Conservation (phyloP, 2,329 filamentous ascomycete species). For the Ceratocystis eucalypticola region DNA sequence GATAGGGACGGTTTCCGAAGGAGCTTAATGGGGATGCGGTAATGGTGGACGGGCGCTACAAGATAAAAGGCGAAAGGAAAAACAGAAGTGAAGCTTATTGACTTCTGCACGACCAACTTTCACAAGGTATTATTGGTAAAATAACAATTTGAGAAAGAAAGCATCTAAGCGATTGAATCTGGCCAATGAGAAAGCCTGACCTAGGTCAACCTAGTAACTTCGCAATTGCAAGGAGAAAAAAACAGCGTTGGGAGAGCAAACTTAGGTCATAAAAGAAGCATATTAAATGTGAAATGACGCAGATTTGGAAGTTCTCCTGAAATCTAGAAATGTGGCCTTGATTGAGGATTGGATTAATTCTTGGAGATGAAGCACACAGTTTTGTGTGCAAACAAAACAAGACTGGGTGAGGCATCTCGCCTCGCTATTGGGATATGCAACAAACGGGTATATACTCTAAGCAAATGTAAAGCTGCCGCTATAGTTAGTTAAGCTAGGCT, state of each 20-base stretch:
- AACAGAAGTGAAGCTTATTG: slow-evolving; percentile 1
- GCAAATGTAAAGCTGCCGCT: neutral
- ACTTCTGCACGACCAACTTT: slow-evolving; percentile 3
- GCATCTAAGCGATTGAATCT: slow-evolving; percentile 10
- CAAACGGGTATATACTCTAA: neutral
- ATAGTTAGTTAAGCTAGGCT: neutral
- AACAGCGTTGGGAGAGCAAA: neutral
- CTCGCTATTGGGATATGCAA: neutral
- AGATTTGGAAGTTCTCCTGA: neutral
- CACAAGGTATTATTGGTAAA: neutral
- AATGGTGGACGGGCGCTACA: neutral
- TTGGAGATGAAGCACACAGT: neutral
- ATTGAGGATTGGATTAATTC: neutral
- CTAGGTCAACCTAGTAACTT: neutral
- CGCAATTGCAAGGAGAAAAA: neutral
- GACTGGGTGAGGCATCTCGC: no score
- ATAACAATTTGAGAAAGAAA: neutral
- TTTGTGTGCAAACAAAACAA: neutral
- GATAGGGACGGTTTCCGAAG: neutral
- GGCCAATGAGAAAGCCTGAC: neutral
- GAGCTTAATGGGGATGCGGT: neutral
- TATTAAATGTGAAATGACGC: neutral
- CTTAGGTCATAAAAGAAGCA: neutral
- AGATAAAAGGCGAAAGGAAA: neutral
- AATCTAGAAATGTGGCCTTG: neutral